Evolutionary conservation across 371 early-diverging fungal genomes (phyloP), one percentile per base, ranked within the genome.

Genomic region (Amoeboaphelidium protococcarum): DNA sequence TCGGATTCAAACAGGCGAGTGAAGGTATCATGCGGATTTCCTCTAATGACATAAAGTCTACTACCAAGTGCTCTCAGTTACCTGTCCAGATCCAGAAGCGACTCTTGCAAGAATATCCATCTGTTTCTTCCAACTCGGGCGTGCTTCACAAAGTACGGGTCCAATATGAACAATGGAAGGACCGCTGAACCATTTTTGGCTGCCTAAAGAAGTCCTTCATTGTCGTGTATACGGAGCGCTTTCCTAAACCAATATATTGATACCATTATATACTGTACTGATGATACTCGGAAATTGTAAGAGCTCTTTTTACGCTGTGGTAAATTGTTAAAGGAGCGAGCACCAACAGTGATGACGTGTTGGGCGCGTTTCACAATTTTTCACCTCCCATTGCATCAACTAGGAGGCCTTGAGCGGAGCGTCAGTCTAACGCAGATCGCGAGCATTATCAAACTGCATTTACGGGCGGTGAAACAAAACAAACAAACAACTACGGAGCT

Each of bases 231-330:
- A 22, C 71, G 54, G 24, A 68, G 54, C 48, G 64, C 68, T 20
- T 54, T 58, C n/a, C 68, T 52, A 45, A 68, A 71, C 71, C 71
- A 71, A 46, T 65, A 37, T 26, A 55, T 26, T n/a, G n/a, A n/a
- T n/a, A n/a, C n/a, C n/a, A n/a, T n/a, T n/a, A n/a, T n/a, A n/a
- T n/a, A n/a, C n/a, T n/a, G n/a, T n/a, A n/a, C n/a, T n/a, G n/a
- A n/a, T n/a, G n/a, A n/a, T n/a, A n/a, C n/a, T n/a, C n/a, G n/a
- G n/a, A n/a, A n/a, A n/a, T n/a, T n/a, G n/a, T n/a, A n/a, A n/a
- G n/a, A n/a, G n/a, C n/a, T n/a, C n/a, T n/a, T n/a, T n/a, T n/a
- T n/a, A n/a, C n/a, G n/a, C n/a, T n/a, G n/a, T n/a, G n/a, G n/a
- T n/a, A n/a, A n/a, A n/a, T n/a, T n/a, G n/a, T n/a, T n/a, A n/a